Conservation (phyloP, 164 flowering plant species). For the Liriodendron chinense region DNA sequence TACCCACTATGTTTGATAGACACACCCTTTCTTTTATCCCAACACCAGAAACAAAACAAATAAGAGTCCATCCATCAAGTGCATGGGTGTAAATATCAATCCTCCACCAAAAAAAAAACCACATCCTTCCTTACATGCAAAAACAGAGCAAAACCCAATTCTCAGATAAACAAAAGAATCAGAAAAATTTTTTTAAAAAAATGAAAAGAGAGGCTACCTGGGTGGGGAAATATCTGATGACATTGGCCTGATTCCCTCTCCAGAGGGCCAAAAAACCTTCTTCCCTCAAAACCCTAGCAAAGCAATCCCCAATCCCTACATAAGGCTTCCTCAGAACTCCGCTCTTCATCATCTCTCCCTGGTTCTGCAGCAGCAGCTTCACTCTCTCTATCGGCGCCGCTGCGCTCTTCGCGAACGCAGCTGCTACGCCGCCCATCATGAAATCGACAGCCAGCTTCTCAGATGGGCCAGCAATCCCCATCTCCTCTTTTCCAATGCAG, state of each 20-base stretch:
- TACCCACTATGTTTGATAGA: no score
- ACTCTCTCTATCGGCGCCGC: slow-evolving; percentile 97
- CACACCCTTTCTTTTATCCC: no score
- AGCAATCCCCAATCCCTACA: slow-evolving; percentile 64
- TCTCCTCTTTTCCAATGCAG: not conserved
- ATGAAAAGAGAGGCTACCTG: slow-evolving; percentile 48
- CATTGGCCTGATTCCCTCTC: slow-evolving; percentile 96
- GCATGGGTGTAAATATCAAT: no score
- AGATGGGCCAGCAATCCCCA: slow-evolving; percentile 10
- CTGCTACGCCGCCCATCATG: slow-evolving; percentile 84
- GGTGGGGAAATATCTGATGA: slow-evolving; percentile 91
- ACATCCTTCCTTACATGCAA: not conserved
- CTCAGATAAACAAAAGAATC: not conserved
- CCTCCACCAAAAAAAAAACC: not conserved
- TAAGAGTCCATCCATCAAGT: no score
- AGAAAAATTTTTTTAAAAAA: not conserved
- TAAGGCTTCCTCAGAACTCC: slow-evolving; percentile 71
- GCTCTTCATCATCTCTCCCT: slow-evolving; percentile 83
- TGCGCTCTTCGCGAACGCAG: slow-evolving; percentile 63
- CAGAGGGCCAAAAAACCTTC: slow-evolving; percentile 83
- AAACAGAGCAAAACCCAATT: not conserved
- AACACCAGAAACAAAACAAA: no score
- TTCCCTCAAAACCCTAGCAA: slow-evolving; percentile 64
- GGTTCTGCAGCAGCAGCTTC: slow-evolving; percentile 88
- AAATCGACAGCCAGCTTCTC: slow-evolving; percentile 71